Base-by-base conservation (phyloP, 1,284 basidiomycete species). In the Papiliotrema flavescens region DNA sequence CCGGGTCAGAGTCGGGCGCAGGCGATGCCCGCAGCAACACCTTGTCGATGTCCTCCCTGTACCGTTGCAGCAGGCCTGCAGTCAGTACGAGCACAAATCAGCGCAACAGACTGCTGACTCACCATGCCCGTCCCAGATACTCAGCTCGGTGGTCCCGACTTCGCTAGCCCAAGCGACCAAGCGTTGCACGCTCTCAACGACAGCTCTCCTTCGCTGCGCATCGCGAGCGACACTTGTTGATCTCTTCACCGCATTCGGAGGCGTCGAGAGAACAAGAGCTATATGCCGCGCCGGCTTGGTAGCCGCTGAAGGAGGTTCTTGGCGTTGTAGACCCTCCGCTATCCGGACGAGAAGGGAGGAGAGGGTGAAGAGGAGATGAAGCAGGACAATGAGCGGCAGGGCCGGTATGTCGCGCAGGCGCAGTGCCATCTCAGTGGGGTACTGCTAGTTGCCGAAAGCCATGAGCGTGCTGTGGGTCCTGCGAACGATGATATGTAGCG, bases 111-210 rank as follows among this genome's bases (percentile, higher is more conserved):
- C n/a, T 32, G 28, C 39, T 40, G 39, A 51, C 59, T 45, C 54
- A 49, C 55, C 53, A 37, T 55, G 53, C 41, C 46, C 49, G 49
- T 64, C 61, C 64, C 64, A 68, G 11, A 68, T 40, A n/a, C 60
- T 62, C 14, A 68, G 34, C 23, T 62, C 55, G 2, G n/a, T 17
- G 5, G 64, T 52, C 4, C 64, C 66, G 54, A 49, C 58, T 14
- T 60, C 61, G 9, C 51, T 60, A 0, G 62, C 61, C 62, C 62
- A 66, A 13, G 56, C 47, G 1, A 64, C 55, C 0, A 55, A 53
- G 24, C 62, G 51, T 13, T 54, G 49, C 4, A 65, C 56, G 37
- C 58, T 62, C 49, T 62, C 56, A 7, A 65, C 42, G 1, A 53
- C 17, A 2, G 51, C 44, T n/a, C 20, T 37, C 35, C 19, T 19